Evolutionary conservation across 1,139 yeast species (phyloP), one percentile per base, ranked within the genome.

Genomic region (Scheffersomyces titani): DNA sequence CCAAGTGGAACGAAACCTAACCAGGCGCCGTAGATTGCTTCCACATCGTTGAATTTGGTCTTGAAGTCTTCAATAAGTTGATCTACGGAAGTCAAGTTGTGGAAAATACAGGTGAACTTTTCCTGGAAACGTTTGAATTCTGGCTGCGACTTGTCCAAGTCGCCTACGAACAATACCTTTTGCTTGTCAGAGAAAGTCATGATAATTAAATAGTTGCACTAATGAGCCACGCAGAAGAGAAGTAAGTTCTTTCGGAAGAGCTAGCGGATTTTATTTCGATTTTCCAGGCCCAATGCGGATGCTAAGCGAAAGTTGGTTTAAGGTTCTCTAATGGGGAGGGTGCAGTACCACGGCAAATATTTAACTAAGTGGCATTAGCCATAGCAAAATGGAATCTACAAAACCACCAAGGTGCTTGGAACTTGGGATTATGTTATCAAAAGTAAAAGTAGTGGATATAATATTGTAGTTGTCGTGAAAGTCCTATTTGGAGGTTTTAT

Each of bases 1-100:
- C 88, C 89, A 11, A 84, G 59, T 3, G 71, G 69, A 1, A 67
- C 65, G 59, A 87, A 80, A 0, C 90, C 87, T 49, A 79, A 76
- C 83, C 90, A 89, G 0, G 89, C 86, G 2, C 84, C 85, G 76
- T 88, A 88, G 40, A 88, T 78, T 6, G 87, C 92, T 44, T 75
- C 75, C 40, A 87, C 71, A 55, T 81, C 75, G n/a, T 63, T 62
- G 54, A 78, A 74, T 51, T 65, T 71, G 9, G 69, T 66, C 46
- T 69, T 57, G 55, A 79, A 75, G 55, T 78, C 81, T n/a, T 64
- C 61, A 21, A 65, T 45, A 49, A 67, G 59, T 52, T 66, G 61
- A n/a, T 68, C 70, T 24, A 55, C 58, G 21, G 69, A 57, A 48
- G 65, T 55, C 52, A 68, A 49, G 13, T 50, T 49, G 59, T 70